Evolutionary conservation across 169 alveolate genomes (phyloP), one percentile per base, ranked within the genome.

Genomic region (Plasmodium vinckei): DNA sequence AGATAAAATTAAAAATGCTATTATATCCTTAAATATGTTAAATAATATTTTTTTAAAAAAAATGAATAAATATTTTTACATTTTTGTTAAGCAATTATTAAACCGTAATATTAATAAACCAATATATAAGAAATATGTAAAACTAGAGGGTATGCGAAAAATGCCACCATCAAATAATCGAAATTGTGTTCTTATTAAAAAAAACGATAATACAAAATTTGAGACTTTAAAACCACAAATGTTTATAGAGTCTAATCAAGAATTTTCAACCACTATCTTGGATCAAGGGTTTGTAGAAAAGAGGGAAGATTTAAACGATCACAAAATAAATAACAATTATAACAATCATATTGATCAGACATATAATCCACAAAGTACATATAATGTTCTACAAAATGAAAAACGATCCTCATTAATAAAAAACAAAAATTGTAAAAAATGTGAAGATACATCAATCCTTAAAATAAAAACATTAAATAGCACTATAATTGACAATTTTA

Each of bases 401-500:
- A 33, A 33, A 33, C 42, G 4, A 33, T 33, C 7, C 42, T 33
- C 42, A 33, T 59, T 9, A 59, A 6, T 21, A 59, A 63, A 39
- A 57, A 17, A 33, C 1, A 17, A 47, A 51, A 23, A 46, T 23
- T 15, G 4, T 1, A 10, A 5, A 47, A 21, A 51, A 25, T 15
- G 39, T 17, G 44, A 73, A 7, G 56, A 17, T 5, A 47, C 19
- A 60, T 27, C 13, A 15, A 19, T 49, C 4, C 68, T 25, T 59
- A 70, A 67, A 60, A 59, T 17, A 44, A 82, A 67, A 10, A 64
- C 60, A 3, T 51, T 82, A 42, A 67, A 23, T 10, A 82, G 68
- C 72, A 82, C 90, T 19, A 17, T 82, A 70, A 82, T 82, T 33
- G 84, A 82, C 51, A 82, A 68, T 51, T 82, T 82, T 53, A 61